Evolutionary conservation across 2,329 filamentous ascomycete species (phyloP), one percentile per base, ranked within the genome.

Genomic region (Mycocentrospora acerina): DNA sequence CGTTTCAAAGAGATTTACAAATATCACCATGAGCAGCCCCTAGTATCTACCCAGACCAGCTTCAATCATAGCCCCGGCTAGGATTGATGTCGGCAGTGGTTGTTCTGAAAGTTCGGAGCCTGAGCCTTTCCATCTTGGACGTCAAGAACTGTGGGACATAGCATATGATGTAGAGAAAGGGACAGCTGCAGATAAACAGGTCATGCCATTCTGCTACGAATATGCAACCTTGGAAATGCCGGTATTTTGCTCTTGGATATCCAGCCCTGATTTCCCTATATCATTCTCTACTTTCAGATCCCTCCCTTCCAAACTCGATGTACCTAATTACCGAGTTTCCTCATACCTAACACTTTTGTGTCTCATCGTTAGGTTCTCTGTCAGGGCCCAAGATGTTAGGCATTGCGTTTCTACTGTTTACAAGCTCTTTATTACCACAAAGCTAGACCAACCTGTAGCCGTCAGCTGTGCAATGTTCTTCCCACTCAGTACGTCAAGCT

Each of bases 401-500:
- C 7, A 22, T 9, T 22, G 19, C 9, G 5, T 5, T 9, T 22
- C 19, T 5, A 22, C n/a, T 6, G 19, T 22, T 22, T 9, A 22
- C 19, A 6, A 9, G 4, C 18, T 17, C 16, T 16, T 18, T 19
- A 24, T 33, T 15, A 60, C 41, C 7, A 55, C 45, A 26, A 45
- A 57, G 30, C 46, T 63, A 3, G 59, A 53, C 57, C 54, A 64
- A 2, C 58, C 61, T 11, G 45, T 48, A 16, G 57, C 57, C 12
- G 13, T 32, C 14, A 67, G 13, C 5, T 55, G 42, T 15, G 29
- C 35, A 7, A 62, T 35, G 4, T 38, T 44, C 44, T 46, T 51
- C 7, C 46, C 55, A 18, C 44, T 49, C 16, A 62, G 38, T 2
- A 12, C 34, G n/a, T 34, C 10, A 4, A 66, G 42, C 25, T 59